Evolutionary conservation across 2,329 filamentous ascomycete genomes (phyloP).

Genomic region (Alternaria consortialis): DNA sequence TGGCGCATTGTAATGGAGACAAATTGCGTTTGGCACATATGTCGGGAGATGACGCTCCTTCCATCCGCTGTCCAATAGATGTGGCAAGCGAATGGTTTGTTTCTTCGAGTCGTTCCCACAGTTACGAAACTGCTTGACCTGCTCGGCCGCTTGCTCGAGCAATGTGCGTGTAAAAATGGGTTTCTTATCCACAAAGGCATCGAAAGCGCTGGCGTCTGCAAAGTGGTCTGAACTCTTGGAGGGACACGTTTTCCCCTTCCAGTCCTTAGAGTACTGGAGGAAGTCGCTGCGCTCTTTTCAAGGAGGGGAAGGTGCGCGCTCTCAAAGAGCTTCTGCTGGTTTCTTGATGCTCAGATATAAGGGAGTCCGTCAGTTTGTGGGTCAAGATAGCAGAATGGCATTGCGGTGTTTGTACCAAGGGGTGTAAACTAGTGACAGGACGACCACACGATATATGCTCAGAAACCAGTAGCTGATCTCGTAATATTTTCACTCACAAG

Average conservation of each 20-base stretch:
- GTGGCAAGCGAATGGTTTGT: background rate
- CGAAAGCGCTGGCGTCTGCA: background rate
- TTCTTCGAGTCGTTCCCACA: background rate
- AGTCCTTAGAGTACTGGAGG: no score
- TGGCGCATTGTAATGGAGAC: background rate
- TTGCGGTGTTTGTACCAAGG: no score
- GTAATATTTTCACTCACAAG: background rate
- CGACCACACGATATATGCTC: no score
- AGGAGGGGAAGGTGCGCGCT: no score
- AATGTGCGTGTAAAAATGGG: conserved; percentile 1
- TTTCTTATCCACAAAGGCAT: background rate
- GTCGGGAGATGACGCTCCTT: background rate
- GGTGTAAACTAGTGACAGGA: no score
- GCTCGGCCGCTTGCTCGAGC: background rate
- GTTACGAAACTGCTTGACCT: background rate
- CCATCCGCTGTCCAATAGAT: background rate
- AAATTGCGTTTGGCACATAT: background rate
- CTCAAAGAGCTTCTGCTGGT: no score
- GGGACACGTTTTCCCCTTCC: no score
- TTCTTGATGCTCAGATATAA: no score
- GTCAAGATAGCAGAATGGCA: no score
- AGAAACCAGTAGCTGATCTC: no score
- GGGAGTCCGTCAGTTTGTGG: no score
- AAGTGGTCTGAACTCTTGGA: background rate
- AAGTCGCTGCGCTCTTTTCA: no score